Base-by-base conservation (phyloP, 163 green algal species). In the Volvox carteri region DNA sequence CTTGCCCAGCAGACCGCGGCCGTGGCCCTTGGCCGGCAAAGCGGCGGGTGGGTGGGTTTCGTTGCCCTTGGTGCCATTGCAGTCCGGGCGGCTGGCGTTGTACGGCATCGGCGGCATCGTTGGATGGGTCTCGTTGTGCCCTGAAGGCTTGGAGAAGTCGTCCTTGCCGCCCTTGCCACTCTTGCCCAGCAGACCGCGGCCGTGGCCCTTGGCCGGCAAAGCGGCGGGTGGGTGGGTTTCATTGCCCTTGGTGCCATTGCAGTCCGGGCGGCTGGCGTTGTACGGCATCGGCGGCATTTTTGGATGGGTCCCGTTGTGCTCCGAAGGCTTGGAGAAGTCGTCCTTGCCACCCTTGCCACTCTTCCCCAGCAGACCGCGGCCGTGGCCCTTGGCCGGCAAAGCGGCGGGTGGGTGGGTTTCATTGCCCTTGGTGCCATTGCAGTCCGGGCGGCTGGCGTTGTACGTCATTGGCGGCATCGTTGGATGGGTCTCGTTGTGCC, bases 181-280 rank as follows among this genome's bases (percentile, higher is more conserved):
- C 48, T 58, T 58, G 48, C 48, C 48, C 11, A 58, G 58, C 58
- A 37, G 19, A 33, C 19, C 23, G 58, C 23, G 58, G 11, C 23
- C 23, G 58, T 37, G 58, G 58, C 58, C 58, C 19, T 21, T 70
- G 9, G 23, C 58, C 58, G 58, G 19, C 19, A n/a, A n/a, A n/a
- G n/a, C n/a, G n/a, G n/a, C n/a, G n/a, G n/a, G n/a, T n/a, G n/a
- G n/a, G n/a, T n/a, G n/a, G n/a, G n/a, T n/a, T 58, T 58, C 48
- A 58, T 11, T 58, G 23, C 6, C 6, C 19, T 37, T 70, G 11
- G 62, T 74, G n/a, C 62, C 62, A 16, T 74, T 74, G 62, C 28
- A 74, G 62, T 74, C 62, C 16, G 62, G 62, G 62, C 62, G 62
- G 58, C 18, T 68, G 58, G 6, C 58, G 58, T 68, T 68, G 58